Evolutionary conservation across 306 rosid genomes (phyloP).

Genomic region (Acacia acuminata): DNA sequence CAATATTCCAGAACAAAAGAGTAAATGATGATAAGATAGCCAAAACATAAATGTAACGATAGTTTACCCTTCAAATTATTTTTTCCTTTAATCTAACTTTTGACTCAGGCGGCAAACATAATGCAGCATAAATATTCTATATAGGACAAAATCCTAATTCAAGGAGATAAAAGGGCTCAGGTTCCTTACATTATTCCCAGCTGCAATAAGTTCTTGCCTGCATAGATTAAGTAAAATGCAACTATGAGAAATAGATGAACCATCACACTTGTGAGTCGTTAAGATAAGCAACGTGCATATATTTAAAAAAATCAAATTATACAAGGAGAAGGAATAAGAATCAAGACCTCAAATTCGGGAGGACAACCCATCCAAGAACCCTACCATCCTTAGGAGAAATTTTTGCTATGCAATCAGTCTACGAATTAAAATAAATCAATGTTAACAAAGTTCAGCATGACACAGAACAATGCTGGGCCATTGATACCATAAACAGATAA

Average conservation of each 20-base stretch:
- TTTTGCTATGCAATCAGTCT: constrained; percentile 92
- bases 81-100: neutral
- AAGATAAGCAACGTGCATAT: neutral
- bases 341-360: constrained; percentile 69
- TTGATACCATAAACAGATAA: neutral
- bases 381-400: constrained; percentile 68
- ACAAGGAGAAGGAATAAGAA: constrained; percentile 2
- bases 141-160: constrained; percentile 7
- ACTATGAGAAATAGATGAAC: constrained; percentile 1
- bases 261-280: constrained; percentile 6
- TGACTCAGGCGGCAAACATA: neutral
- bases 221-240: constrained; percentile 28
- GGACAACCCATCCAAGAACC: constrained; percentile 86
- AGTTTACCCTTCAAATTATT: neutral
- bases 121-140: neutral
- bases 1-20: constrained; percentile 10
- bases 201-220: constrained; percentile 54
- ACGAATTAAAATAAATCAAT: constrained; percentile 27
- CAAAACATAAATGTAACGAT: neutral
- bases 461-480: constrained; percentile 5
- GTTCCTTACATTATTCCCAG: constrained; percentile 65
- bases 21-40: neutral
- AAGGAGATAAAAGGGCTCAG: constrained; percentile 24
- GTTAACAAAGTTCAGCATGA: constrained; percentile 11
- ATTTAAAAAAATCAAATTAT: constrained; percentile 5